These are phyloP conservation scores for Alloascoidea africana DNA, from an alignment of 805 yeast species.

Conservation along the genomic window DNA sequence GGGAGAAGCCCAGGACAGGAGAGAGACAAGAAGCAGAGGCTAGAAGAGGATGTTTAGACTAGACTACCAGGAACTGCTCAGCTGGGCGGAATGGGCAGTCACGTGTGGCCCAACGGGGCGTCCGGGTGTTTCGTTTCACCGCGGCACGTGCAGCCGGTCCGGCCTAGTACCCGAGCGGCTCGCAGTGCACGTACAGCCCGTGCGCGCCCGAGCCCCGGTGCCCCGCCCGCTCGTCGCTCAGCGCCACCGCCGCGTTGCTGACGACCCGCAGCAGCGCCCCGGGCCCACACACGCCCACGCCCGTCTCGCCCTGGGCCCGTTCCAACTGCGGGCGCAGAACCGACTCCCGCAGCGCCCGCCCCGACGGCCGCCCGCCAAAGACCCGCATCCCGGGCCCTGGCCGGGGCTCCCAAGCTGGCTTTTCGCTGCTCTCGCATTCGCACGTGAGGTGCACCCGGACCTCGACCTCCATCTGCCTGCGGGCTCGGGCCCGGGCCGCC, in stretches of 20 bases:
- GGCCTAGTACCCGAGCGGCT: conserved; percentile 7
- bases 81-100: no score
- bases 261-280: conserved; percentile 4
- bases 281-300: conserved; percentile 11
- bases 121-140: no score
- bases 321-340: conserved; percentile 4
- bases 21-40: no score
- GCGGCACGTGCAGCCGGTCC: no score
- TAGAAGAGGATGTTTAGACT: no score
- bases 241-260: conserved; percentile 6
- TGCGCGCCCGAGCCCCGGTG: conserved; percentile 11
- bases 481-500: not conserved
- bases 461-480: not conserved
- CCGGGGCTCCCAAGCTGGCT: not conserved
- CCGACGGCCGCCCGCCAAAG: not conserved
- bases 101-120: no score
- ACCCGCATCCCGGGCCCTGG: not conserved
- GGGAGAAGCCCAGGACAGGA: no score
- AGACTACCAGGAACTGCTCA: no score
- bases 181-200: conserved; percentile 11
- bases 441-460: not conserved
- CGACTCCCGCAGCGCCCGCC: not conserved
- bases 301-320: conserved; percentile 9
- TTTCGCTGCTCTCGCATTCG: no score
- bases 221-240: conserved; percentile 10